Percentiles rank a stretch among this genome's conserved stretches.
phyloP scores from a whole-genome alignment of 768 basidiomycete species.

The Rhizopogon rudus region DNA sequence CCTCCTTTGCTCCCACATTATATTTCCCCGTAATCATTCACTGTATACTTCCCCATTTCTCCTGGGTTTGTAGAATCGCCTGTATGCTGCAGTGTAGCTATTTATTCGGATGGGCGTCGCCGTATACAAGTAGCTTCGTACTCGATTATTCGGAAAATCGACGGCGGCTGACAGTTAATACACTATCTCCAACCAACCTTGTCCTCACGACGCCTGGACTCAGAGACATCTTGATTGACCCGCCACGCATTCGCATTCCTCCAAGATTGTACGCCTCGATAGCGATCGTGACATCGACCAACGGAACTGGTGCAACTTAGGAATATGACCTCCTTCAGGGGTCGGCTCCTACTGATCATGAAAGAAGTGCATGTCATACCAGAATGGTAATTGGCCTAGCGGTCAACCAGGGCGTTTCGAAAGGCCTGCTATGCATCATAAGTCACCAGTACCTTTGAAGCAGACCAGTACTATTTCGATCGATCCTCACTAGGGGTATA shows the following conservation, averaged over 20 bases:
- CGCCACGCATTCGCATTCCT: background rate
- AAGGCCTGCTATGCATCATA: too few relatives aligned
- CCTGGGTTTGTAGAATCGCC: background rate
- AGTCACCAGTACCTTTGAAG: too few relatives aligned
- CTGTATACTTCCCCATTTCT: background rate
- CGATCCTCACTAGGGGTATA: too few relatives aligned
- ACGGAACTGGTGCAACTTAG: background rate
- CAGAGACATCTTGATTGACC: background rate
- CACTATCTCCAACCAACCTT: background rate
- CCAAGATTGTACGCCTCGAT: background rate
- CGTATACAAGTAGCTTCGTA: background rate
- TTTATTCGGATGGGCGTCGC: background rate
- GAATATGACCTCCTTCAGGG: too few relatives aligned
- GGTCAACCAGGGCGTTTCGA: too few relatives aligned
- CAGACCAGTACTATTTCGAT: too few relatives aligned
- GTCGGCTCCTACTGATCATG: too few relatives aligned
- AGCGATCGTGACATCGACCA: background rate
- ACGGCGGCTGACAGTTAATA: too few relatives aligned
- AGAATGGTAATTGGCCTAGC: too few relatives aligned
- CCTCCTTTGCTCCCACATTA: constrained; percentile 4
- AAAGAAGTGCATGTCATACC: too few relatives aligned
- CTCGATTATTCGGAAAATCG: background rate
- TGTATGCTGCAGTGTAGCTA: constrained; percentile 11
- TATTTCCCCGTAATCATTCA: constrained; percentile 10
- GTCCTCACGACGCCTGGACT: background rate